Evolutionary conservation across 2,329 filamentous ascomycete species (phyloP), one percentile per base, ranked within the genome.

Genomic region (Myriangium duriaei): DNA sequence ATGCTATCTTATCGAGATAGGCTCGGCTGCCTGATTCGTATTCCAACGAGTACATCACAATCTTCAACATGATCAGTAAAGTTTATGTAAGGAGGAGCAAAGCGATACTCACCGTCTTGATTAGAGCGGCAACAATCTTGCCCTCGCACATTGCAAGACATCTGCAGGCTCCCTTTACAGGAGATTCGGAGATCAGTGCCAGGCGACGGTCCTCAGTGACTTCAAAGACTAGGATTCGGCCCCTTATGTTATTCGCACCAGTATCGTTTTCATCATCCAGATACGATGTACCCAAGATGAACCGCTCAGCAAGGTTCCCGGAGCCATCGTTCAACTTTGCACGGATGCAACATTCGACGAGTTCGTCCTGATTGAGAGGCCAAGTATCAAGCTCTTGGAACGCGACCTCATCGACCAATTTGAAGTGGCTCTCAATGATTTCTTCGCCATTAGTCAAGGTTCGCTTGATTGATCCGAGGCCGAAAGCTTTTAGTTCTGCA

Each of bases 241-340:
- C 91, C 26, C 74, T 68, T n/a, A 69, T 66, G 11, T 69, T 62
- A 9, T 59, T 63, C 12, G 67, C 59, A 7, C 21, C 7, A n/a
- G 21, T 26, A n/a, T 37, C 35, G 2, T 61, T 61, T 7, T 71
- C 65, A 6, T 75, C 73, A 32, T 83, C 76, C 5, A 88, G 55
- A 50, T 81, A 87, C 39, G 82, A 82, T 0, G 91, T 96, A 5
- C 91, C 91, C 5, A 96, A 74, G n/a, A 96, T 65, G 52, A 96
- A 96, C 30, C 86, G 70, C 55, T 96, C 87, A 0, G 70, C 71
- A 4, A 60, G 54, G 11, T 66, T 64, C 4, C 45, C 45, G 36
- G 71, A 67, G 2, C 67, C 68, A 24, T 71, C 78, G 2, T 71
- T 67, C 10, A 95, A 67, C 47, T 84, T 74, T 4, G 83, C 79